Evolutionary conservation across 2,329 filamentous ascomycete genomes (phyloP), one percentile per base, ranked within the genome.

Genomic region (Penicillium decumbens): DNA sequence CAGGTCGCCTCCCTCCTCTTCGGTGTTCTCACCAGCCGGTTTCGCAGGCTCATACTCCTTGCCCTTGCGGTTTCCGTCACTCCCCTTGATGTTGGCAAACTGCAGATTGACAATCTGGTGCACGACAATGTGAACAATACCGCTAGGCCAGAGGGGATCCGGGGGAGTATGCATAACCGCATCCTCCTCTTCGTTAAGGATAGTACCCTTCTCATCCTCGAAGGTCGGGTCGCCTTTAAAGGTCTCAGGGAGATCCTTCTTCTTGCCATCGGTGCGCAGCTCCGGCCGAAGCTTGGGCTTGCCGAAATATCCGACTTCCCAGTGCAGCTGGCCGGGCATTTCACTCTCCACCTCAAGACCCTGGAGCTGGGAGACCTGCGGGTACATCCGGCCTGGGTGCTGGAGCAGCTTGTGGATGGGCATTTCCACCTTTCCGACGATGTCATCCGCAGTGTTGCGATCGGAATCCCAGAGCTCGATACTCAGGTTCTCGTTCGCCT

Each of bases 401-500:
- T 95, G 87, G 50, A 97, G 95, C 74, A 98, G 85, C 67, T 96
- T 90, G 62, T 95, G 90, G 66, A 98, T 89, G 30, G 89, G 92
- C 3, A 97, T 75, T 65, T 97, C 91, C 15, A 97, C 83, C 70
- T 96, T 96, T 46, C 93, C 93, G 12, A 96, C 90, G 40, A 96
- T 87, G 61, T 97, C 93, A 65, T 97, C 93, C 0, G 92, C 89
- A 8, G 89, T 93, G 35, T 88, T 89, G 40, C 91, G 81, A 68
- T 97, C 93, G 43, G 89, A 95, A 69, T 97, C 93, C 93, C 93
- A 97, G 0, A 97, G 80, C 67, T 97, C 92, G 56, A 97, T 84
- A 8, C 89, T 92, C 3, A 97, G 78, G 65, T 93, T 89, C 72
- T 98, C 93, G 56, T 96, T 86, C 0, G 88, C 92, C 71, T 93